Percentiles rank a stretch among this genome's conserved stretches.
Conservation (phyloP, 139 green algal species). For the Volvox africanus region DNA sequence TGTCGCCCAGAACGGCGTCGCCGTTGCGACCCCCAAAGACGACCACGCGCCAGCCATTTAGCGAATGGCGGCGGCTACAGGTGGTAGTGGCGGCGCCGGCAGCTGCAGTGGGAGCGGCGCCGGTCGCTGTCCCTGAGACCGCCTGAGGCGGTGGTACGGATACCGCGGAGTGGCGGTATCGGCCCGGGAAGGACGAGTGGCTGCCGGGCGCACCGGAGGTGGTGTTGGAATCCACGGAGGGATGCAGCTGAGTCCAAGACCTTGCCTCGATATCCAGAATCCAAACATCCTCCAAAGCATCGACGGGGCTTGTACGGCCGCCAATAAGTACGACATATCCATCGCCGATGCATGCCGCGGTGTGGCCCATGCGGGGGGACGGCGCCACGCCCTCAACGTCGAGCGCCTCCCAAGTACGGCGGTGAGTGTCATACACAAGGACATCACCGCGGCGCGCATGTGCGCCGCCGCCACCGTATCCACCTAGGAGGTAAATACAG, state of each 20-base stretch:
- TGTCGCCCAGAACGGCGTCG: constrained; percentile 33
- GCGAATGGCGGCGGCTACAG: not conserved
- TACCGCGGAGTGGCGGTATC: constrained; percentile 56
- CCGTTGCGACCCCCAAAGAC: constrained; percentile 53
- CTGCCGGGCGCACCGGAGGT: not conserved
- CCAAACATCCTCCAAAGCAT: constrained; percentile 64
- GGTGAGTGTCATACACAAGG: constrained; percentile 42
- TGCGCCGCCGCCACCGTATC: constrained; percentile 65
- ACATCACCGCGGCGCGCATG: constrained; percentile 62
- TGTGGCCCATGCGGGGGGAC: constrained; percentile 49
- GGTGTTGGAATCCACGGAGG: not conserved
- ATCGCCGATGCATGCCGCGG: constrained; percentile 31
- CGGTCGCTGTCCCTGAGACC: not conserved
- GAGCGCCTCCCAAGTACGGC: constrained; percentile 20
- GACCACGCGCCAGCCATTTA: constrained; percentile 39
- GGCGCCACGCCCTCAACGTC: not conserved
- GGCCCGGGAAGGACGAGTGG: constrained; percentile 28
- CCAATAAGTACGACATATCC: constrained; percentile 56
- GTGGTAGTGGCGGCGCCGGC: not conserved
- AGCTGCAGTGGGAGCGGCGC: not conserved
- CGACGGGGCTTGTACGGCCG: constrained; percentile 58
- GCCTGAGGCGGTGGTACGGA: constrained; percentile 23
- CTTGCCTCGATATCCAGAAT: constrained; percentile 47
- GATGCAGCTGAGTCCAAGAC: not conserved
- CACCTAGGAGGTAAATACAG: constrained; percentile 60